These are phyloP conservation scores for Lyophyllum atratum DNA, from an alignment of 768 basidiomycete genomes.

Conservation along the genomic window DNA sequence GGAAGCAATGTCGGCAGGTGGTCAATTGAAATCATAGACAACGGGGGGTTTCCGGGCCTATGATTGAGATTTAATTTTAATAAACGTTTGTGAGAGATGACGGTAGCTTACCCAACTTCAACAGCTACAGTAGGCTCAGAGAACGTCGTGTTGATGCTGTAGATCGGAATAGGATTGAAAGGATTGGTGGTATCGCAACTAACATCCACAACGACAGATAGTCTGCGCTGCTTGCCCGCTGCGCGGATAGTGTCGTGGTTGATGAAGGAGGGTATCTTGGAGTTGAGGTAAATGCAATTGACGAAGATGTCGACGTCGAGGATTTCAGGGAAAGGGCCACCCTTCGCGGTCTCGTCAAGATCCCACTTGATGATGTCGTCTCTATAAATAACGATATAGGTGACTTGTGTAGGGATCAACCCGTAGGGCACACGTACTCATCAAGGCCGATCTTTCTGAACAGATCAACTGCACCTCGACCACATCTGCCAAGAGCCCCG, in stretches of 20 bases:
- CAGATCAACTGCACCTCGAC: slow-evolving; percentile 92
- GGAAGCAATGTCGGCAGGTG: slow-evolving; percentile 95
- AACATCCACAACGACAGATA: slow-evolving; percentile 92
- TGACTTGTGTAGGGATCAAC: background rate
- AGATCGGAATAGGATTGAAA: slow-evolving; percentile 96
- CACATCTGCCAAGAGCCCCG: slow-evolving; percentile 94
- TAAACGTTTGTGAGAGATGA: background rate
- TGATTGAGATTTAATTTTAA: background rate
- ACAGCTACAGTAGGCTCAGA: slow-evolving; percentile 89
- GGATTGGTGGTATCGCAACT: slow-evolving; percentile 99
- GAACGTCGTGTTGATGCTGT: slow-evolving; percentile 92
- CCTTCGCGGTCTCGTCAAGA: slow-evolving; percentile 93
- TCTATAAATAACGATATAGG: slow-evolving; percentile 39
- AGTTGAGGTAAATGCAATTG: slow-evolving; percentile 98
- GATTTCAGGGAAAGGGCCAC: slow-evolving; percentile 94
- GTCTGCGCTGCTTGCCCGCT: slow-evolving; percentile 65
- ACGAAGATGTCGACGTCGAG: slow-evolving; percentile 96
- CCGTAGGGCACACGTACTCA: slow-evolving; percentile 64
- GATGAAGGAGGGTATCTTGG: slow-evolving; percentile 82
- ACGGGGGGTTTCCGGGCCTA: slow-evolving; percentile 62
- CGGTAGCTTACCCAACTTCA: slow-evolving; percentile 69
- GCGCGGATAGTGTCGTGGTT: slow-evolving; percentile 67
- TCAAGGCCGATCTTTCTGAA: slow-evolving; percentile 93
- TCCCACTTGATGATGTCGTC: slow-evolving; percentile 98
- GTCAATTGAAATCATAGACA: slow-evolving; percentile 94